Evolutionary conservation across 177 flowering plant species (phyloP), one percentile per base, ranked within the genome.

Genomic region (Vitis hybrid): DNA sequence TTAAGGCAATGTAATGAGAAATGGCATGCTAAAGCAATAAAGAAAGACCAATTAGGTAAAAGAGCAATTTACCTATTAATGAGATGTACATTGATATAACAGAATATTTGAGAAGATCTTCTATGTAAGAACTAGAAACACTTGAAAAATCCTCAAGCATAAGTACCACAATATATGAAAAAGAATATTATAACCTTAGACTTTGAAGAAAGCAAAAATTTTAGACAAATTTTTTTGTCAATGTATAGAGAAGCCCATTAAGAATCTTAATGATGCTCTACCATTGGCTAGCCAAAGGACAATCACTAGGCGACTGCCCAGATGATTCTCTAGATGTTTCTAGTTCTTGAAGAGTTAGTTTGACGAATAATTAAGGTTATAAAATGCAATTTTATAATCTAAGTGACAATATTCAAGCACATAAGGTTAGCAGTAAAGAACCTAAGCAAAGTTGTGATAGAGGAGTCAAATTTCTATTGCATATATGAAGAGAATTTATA

Each of bases 31-130:
- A 27, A 27, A 27, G 30, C 30, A 27, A 27, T 27, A 27, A 0
- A 27, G 30, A 27, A 27, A 3, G 30, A 0, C 30, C 30, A 27
- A 27, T 27, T 27, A 27, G 7, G 46, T 4, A 50, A 40, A 71
- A 75, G 1, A 58, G 56, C 7, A 14, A 73, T 15, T 66, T 79
- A 91, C 98, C 99, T 89, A 72, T 95, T 95, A 73, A 93, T 93
- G 30, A 95, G 86, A 68, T 93, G 92, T 6, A 91, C 85, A 67
- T 95, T 90, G 62, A 95, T 89, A 80, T 80, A 84, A 32, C 90
- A 84, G 79, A 95, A 91, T 52, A 78, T 73, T 75, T 95, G 96
- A 57, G 83, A 84, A 90, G n/a, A 89, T 85, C 73, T 83, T 90
- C 87, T 84, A 89, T 55, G 82, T 77, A 64, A 95, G 85, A 73